These are phyloP conservation scores for Leccinum insolens DNA, from an alignment of 1,284 basidiomycete genomes.

Conservation along the genomic window DNA sequence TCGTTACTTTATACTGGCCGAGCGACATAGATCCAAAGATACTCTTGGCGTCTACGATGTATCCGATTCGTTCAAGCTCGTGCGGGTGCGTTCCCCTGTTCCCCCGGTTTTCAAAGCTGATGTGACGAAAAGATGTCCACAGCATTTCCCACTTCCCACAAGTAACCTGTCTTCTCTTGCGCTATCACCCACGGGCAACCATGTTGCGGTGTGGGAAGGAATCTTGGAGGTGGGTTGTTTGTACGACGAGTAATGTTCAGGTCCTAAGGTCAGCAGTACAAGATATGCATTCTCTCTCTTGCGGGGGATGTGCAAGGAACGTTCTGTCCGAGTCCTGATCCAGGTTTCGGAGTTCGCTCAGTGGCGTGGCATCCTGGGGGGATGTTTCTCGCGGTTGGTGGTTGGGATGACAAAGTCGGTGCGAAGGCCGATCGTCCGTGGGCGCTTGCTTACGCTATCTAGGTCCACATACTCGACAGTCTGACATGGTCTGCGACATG, in stretches of 20 bases:
- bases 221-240: slow-evolving; percentile 64
- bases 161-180: slow-evolving; percentile 73
- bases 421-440: neutral
- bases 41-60: slow-evolving; percentile 83
- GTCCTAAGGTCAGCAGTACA: slow-evolving; percentile 58
- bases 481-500: slow-evolving; percentile 77
- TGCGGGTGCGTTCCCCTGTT: slow-evolving; percentile 59
- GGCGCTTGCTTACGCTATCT: slow-evolving; percentile 10
- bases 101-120: slow-evolving; percentile 17
- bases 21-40: slow-evolving; percentile 86
- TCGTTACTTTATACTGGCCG: slow-evolving; percentile 80
- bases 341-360: slow-evolving; percentile 76
- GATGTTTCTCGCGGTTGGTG: slow-evolving; percentile 74
- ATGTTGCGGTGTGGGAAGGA: slow-evolving; percentile 84
- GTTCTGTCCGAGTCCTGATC: slow-evolving; percentile 73
- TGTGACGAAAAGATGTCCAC: slow-evolving; percentile 23
- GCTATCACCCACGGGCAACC: slow-evolving; percentile 81
- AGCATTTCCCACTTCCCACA: slow-evolving; percentile 86
- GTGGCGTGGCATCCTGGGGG: slow-evolving; percentile 86
- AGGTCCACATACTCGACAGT: slow-evolving; percentile 80
- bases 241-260: neutral
- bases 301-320: slow-evolving; percentile 70
- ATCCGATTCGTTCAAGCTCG: slow-evolving; percentile 66
- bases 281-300: slow-evolving; percentile 75
- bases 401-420: slow-evolving; percentile 82